phyloP scores from a whole-genome alignment of 176 grass and related monocot genomes.

The Triticum dicoccoides region DNA sequence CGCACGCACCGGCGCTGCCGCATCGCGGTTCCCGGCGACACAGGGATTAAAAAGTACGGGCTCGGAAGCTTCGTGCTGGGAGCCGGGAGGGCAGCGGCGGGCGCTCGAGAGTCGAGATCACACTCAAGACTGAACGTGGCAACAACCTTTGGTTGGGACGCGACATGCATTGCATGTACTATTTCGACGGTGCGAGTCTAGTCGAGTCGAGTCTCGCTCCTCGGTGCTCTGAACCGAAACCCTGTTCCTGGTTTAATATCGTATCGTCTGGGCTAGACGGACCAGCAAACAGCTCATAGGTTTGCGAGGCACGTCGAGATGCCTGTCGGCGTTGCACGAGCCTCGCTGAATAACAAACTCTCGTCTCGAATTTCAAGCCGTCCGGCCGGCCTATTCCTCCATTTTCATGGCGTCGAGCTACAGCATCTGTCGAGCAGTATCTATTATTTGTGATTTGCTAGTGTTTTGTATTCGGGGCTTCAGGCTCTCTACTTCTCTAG shows the following conservation, averaged over 20 bases:
- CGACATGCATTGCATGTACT: neutral
- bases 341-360: neutral
- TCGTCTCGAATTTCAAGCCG: neutral
- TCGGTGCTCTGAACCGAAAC: neutral
- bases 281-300: neutral
- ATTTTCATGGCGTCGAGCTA: neutral
- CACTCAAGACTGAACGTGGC: slow-evolving; percentile 8
- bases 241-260: neutral
- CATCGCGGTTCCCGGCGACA: neutral
- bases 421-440: neutral
- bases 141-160: slow-evolving; percentile 25
- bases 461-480: neutral
- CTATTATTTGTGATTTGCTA: neutral
- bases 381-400: neutral
- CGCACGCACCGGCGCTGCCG: neutral
- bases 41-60: neutral
- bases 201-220: neutral
- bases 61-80: slow-evolving; percentile 38
- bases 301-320: slow-evolving; percentile 20
- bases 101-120: neutral
- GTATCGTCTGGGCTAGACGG: neutral
- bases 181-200: neutral
- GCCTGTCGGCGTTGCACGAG: slow-evolving; percentile 22
- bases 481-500: neutral
- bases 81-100: neutral